Conservation (phyloP, 192 early-diverging fungal species). For the Podila epicladia region DNA sequence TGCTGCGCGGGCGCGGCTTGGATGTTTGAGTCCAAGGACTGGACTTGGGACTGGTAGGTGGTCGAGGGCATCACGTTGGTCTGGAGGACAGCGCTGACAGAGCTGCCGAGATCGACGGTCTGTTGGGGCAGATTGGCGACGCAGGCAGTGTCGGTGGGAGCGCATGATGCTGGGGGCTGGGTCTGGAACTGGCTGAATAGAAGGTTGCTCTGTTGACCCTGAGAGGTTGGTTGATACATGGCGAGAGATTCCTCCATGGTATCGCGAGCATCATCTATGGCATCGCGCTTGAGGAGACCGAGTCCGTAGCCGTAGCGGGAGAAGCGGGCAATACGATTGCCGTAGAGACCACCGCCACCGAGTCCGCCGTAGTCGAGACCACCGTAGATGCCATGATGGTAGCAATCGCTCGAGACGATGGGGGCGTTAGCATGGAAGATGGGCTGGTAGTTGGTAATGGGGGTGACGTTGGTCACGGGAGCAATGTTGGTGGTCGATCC, state of each 20-base stretch:
- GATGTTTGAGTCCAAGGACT: slow-evolving; percentile 32
- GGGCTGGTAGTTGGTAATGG: slow-evolving; percentile 30
- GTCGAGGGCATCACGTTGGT: slow-evolving; percentile 29
- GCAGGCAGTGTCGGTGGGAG: slow-evolving; percentile 12
- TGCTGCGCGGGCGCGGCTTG: slow-evolving; percentile 19
- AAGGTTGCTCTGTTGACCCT: slow-evolving; percentile 4
- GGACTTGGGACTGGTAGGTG: slow-evolving; percentile 37
- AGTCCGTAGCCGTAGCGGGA: not conserved
- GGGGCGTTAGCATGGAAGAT: slow-evolving; percentile 18
- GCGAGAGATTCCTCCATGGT: not conserved
- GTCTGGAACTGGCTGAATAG: slow-evolving; percentile 47
- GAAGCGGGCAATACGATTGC: not conserved
- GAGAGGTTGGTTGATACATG: not conserved
- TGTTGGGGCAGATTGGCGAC: slow-evolving; percentile 17
- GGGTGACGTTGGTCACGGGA: slow-evolving; percentile 27
- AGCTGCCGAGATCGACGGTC: slow-evolving; percentile 36
- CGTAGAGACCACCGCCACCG: not conserved
- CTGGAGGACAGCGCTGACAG: slow-evolving; percentile 14
- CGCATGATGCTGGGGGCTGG: not conserved
- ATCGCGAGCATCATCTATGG: not conserved
- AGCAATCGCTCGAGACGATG: slow-evolving; percentile 28
- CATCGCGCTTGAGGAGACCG: not conserved
- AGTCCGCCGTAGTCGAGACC: not conserved
- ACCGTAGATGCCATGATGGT: not conserved
- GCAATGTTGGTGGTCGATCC: slow-evolving; percentile 27